phyloP scores from a whole-genome alignment of 306 rosid genomes.

The Vachellia collinsii region DNA sequence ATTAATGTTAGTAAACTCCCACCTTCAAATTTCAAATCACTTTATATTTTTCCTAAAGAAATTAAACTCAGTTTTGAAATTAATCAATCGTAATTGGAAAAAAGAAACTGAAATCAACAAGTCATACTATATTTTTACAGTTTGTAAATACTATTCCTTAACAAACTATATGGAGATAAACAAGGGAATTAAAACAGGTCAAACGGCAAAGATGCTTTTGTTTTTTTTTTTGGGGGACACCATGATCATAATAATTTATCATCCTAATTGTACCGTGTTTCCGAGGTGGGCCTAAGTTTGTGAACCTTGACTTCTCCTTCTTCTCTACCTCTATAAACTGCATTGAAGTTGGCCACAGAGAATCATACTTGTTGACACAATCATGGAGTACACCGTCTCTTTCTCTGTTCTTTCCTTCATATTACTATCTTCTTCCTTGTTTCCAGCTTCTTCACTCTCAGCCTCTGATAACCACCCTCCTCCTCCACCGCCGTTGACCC shows the following conservation, averaged over 20 bases:
- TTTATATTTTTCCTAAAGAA: background rate
- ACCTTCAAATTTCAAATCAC: background rate
- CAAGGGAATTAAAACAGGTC: too few species aligned
- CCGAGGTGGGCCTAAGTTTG: background rate
- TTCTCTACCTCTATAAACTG: background rate
- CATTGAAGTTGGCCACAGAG: background rate
- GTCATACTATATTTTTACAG: too few species aligned
- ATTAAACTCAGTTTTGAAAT: too few species aligned
- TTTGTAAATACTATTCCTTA: too few species aligned
- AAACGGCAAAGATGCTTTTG: too few species aligned
- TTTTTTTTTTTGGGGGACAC: too few species aligned
- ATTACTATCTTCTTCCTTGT: constrained; percentile 17
- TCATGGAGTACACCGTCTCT: constrained; percentile 37
- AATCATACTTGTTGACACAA: background rate
- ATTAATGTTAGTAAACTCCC: background rate
- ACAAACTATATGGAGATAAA: too few species aligned
- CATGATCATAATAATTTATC: background rate
- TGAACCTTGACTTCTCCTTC: constrained; percentile 34
- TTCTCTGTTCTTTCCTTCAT: constrained; percentile 28
- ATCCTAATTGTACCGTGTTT: background rate
- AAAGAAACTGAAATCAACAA: too few species aligned
- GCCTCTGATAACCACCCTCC: constrained; percentile 15
- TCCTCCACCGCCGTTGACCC: background rate
- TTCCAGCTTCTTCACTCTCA: background rate
- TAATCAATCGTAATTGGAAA: too few species aligned